Conservation (phyloP, 768 basidiomycete genomes). For the Clitopilus passeckerianus region DNA sequence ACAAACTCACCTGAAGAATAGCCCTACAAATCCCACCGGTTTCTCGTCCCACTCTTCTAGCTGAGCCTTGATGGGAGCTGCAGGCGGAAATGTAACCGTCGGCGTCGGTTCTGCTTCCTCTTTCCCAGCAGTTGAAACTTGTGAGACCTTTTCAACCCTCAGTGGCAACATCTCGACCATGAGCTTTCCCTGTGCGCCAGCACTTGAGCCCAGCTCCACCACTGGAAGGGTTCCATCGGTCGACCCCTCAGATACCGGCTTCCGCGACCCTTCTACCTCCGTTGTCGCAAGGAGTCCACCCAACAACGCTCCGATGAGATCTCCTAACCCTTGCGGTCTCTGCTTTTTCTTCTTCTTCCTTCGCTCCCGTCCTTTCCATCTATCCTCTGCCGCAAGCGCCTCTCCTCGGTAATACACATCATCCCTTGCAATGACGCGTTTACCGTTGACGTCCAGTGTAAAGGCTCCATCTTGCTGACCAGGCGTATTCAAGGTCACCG, state of each 20-base stretch:
- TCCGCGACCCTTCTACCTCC: neutral
- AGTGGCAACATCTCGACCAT: neutral
- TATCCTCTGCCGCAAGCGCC: conserved; percentile 7
- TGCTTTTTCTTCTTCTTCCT: conserved; percentile 5
- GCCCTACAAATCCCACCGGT: conserved; percentile 38
- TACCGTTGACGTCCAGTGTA: conserved; percentile 58
- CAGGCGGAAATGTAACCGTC: neutral
- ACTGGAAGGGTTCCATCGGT: neutral
- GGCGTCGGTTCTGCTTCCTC: neutral
- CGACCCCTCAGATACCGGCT: neutral
- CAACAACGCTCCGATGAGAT: conserved; percentile 7
- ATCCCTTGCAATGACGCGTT: conserved; percentile 40
- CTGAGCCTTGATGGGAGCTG: neutral
- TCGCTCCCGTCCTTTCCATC: neutral
- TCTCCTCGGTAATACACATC: conserved; percentile 63
- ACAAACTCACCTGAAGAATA: conserved; percentile 72
- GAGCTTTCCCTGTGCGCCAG: neutral
- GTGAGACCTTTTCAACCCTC: neutral
- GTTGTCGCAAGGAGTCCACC: neutral
- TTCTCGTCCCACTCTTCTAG: conserved; percentile 4
- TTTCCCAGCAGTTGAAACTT: neutral
- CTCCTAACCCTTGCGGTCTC: conserved; percentile 4
- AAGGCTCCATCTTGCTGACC: conserved; percentile 67
- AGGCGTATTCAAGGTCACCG: conserved; percentile 68
- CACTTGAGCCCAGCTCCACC: neutral